Evolutionary conservation across 495 filamentous ascomycete species (phyloP).

Genomic region (Aspergillus ellipticus): DNA sequence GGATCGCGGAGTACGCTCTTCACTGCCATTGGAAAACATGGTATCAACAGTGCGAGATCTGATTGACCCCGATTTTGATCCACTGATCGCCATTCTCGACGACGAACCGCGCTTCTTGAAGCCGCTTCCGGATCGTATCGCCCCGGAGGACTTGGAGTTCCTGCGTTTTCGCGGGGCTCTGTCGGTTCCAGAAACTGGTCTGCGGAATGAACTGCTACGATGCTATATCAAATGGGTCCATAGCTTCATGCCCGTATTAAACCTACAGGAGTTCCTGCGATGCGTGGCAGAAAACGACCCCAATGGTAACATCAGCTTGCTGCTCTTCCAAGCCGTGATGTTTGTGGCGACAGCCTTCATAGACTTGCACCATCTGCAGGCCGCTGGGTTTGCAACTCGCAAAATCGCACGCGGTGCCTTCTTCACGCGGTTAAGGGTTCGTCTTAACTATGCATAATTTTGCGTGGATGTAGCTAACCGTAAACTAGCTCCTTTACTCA

Average conservation of each 20-base stretch:
- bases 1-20: slow-evolving; percentile 29
- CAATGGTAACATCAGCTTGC: slow-evolving; percentile 64
- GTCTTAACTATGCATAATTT: slow-evolving; percentile 15
- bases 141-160: slow-evolving; percentile 67
- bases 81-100: slow-evolving; percentile 40
- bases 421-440: slow-evolving; percentile 69
- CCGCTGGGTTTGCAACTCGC: slow-evolving; percentile 64
- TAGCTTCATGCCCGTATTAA: slow-evolving; percentile 79
- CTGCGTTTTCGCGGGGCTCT: slow-evolving; percentile 70
- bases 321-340: slow-evolving; percentile 78
- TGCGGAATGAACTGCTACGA: slow-evolving; percentile 68
- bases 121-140: slow-evolving; percentile 47
- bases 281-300: slow-evolving; percentile 55
- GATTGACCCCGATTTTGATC: slow-evolving; percentile 43
- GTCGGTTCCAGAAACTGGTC: slow-evolving; percentile 55
- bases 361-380: slow-evolving; percentile 60
- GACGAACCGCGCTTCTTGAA: slow-evolving; percentile 52
- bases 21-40: slow-evolving; percentile 40
- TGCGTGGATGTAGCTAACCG: slow-evolving; percentile 9
- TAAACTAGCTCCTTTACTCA: slow-evolving; percentile 61
- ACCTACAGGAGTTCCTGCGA: slow-evolving; percentile 65
- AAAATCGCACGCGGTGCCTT: slow-evolving; percentile 73
- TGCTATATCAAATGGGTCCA: slow-evolving; percentile 80
- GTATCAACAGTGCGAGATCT: slow-evolving; percentile 41
- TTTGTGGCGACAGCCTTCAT: slow-evolving; percentile 76